Base-by-base conservation (phyloP, 169 alveolate genomes). In the Babesia divergens region DNA sequence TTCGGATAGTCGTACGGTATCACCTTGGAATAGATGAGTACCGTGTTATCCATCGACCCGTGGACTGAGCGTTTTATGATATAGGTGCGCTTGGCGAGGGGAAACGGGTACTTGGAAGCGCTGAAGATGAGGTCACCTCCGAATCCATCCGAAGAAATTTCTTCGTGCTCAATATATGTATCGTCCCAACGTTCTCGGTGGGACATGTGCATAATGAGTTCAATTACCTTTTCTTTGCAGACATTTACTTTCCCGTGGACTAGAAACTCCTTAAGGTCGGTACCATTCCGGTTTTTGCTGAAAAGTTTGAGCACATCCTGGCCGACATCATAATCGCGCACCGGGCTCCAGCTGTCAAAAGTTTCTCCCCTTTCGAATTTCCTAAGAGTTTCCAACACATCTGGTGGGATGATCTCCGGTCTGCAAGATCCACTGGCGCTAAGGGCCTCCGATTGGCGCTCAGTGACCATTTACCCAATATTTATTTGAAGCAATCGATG, bases 21-120 rank as follows among this genome's bases (percentile, higher is more conserved):
- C 9, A 62, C 70, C 67, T 56, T 38, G 37, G 80, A 47, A 7
- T 35, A 22, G 6, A 80, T 16, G 24, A 71, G 79, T 7, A 64
- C 54, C 34, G 47, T 35, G 71, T 65, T 79, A 8, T 80, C 79
- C 24, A 43, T 55, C 14, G 72, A 44, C 31, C 68, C 72, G 53
- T 69, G 70, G 16, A 70, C 31, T 7, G 84, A 60, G 20, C 88
- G 56, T n/a, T 77, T 64, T 20, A 70, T 38, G 31, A 59, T 32
- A 35, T 80, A 80, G 20, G 80, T 47, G 31, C 88, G 65, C 59
- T 70, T 68, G 22, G 84, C 40, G 14, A 80, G 50, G 11, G 88
- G 88, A 44, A 80, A 80, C 29, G 88, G 88, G 59, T 70, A 80
- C 67, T 80, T 80, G 26, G 88, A 80, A 4, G 64, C 88, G 3